phyloP scores from a whole-genome alignment of 768 basidiomycete genomes.

The Artomyces pyxidatus region DNA sequence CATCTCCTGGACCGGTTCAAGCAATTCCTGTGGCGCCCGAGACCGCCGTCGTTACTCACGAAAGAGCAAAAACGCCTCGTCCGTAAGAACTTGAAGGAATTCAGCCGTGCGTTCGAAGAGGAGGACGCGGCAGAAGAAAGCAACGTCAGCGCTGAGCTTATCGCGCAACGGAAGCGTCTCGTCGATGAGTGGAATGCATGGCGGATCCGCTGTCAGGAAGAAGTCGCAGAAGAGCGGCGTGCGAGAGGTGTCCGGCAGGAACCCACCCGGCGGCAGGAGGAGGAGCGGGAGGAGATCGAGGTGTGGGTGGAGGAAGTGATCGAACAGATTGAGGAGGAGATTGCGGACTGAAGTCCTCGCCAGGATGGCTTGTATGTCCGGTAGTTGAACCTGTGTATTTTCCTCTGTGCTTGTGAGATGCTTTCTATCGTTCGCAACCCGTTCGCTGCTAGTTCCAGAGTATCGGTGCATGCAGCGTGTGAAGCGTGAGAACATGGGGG shows the following conservation, averaged over 20 bases:
- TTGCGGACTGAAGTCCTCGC: constrained; percentile 45
- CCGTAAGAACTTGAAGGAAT: constrained; percentile 85
- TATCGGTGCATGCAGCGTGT: not conserved
- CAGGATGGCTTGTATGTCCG: too few species aligned
- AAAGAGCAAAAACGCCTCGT: constrained; percentile 85
- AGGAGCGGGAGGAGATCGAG: constrained; percentile 82
- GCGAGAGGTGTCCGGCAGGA: constrained; percentile 28
- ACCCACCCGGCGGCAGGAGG: constrained; percentile 32
- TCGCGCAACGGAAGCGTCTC: constrained; percentile 82
- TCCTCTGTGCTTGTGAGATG: too few species aligned
- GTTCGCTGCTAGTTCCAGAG: too few species aligned
- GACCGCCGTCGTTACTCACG: constrained; percentile 79
- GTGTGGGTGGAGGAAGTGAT: constrained; percentile 92
- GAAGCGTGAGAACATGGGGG: constrained; percentile 5
- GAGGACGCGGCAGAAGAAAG: constrained; percentile 95
- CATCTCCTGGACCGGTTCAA: constrained; percentile 92
- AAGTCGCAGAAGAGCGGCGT: constrained; percentile 49
- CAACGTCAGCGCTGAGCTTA: constrained; percentile 87
- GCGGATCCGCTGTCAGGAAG: constrained; percentile 65
- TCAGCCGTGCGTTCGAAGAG: constrained; percentile 88
- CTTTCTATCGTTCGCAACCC: too few species aligned
- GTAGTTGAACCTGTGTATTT: too few species aligned
- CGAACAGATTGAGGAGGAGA: constrained; percentile 83
- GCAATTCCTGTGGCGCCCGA: constrained; percentile 97
- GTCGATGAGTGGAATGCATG: constrained; percentile 99